Evolutionary conservation across 176 grass and related monocot genomes (phyloP).

Genomic region (Phragmites australis): DNA sequence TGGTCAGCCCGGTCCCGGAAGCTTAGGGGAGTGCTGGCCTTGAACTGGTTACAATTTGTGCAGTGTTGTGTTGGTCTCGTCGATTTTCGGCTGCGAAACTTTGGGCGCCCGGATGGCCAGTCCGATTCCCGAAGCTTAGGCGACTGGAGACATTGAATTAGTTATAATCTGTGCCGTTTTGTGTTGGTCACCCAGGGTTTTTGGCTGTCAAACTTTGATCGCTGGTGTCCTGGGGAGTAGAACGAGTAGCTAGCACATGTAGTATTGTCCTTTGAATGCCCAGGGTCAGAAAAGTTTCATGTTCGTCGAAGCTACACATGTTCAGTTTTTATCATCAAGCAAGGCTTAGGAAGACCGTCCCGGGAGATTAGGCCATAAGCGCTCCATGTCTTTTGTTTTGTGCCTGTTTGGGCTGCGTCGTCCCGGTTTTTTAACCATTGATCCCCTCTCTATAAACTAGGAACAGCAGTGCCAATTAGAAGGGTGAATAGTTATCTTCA

Average conservation of each 20-base stretch:
- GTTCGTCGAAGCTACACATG: background rate
- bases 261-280: background rate
- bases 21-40: no score
- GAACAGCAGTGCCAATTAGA: no score
- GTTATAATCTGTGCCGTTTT: background rate
- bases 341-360: no score
- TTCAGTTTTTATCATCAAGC: background rate
- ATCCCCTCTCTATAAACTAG: no score
- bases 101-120: background rate
- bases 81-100: background rate
- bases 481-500: no score
- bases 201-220: background rate
- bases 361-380: no score
- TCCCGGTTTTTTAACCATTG: no score
- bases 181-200: background rate
- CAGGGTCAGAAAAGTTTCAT: background rate
- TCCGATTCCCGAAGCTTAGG: no score
- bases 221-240: background rate
- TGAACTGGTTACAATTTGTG: background rate
- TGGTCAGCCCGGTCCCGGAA: no score
- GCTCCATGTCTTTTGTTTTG: no score
- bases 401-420: no score
- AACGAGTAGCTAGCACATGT: background rate
- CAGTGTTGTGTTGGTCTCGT: background rate
- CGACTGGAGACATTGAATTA: no score